Evolutionary conservation across 148 eudicot genomes (phyloP).

Genomic region (Camellia lanceoleosa): DNA sequence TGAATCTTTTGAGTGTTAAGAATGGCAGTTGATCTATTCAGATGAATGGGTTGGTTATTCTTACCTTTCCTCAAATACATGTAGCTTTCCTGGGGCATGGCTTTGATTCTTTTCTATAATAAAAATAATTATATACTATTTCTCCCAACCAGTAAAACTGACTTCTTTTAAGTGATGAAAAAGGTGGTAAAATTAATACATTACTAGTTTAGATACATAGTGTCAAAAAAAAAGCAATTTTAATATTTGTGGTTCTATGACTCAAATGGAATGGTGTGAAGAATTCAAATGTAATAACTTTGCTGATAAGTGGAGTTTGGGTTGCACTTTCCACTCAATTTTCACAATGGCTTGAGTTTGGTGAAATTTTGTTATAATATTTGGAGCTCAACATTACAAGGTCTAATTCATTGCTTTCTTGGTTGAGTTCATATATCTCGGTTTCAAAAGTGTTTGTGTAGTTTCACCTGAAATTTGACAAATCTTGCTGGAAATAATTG

Average conservation of each 20-base stretch:
- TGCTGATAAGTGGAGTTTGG: neutral
- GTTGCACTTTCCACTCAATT: neutral
- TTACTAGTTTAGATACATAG: too few relatives aligned
- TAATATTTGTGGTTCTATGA: neutral
- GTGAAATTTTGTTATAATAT: neutral
- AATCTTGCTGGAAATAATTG: constrained; percentile 2
- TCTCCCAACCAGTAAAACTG: neutral
- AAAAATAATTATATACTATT: too few relatives aligned
- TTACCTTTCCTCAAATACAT: too few relatives aligned
- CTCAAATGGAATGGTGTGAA: neutral
- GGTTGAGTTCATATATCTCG: neutral
- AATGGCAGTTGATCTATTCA: neutral
- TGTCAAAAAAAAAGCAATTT: neutral
- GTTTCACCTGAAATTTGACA: neutral
- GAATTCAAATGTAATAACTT: neutral
- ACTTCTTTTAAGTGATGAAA: neutral
- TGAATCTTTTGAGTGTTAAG: neutral
- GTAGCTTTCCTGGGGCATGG: too few relatives aligned
- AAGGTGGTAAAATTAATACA: constrained; percentile 1
- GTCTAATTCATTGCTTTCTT: neutral
- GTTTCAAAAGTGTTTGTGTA: neutral
- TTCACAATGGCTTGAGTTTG: neutral
- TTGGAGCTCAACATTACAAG: neutral
- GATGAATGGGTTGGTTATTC: too few relatives aligned
- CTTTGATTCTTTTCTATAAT: too few relatives aligned